Evolutionary conservation across 2,329 filamentous ascomycete genomes (phyloP).

Genomic region (Venturia carpophila): DNA sequence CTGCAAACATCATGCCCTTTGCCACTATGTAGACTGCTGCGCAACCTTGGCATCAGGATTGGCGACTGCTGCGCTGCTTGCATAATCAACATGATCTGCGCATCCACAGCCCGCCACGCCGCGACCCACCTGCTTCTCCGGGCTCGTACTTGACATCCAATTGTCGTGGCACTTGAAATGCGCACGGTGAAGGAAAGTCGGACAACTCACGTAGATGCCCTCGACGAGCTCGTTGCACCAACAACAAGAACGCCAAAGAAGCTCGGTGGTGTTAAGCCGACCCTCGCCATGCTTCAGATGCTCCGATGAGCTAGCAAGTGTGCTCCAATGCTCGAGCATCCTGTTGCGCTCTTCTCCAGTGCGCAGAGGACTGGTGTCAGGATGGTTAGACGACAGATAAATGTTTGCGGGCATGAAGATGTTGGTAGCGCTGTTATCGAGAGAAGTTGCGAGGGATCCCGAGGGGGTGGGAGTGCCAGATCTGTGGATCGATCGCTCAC

Average conservation of each 20-base stretch:
- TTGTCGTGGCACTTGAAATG: slow-evolving; percentile 3
- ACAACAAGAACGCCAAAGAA: background rate
- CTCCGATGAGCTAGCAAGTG: background rate
- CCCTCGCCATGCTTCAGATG: slow-evolving; percentile 4
- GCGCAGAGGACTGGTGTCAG: background rate
- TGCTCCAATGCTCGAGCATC: background rate
- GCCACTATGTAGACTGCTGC: background rate
- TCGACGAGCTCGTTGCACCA: slow-evolving; percentile 13
- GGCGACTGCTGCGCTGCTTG: background rate
- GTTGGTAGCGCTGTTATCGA: background rate
- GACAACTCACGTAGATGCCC: slow-evolving; percentile 13
- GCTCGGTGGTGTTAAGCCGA: background rate
- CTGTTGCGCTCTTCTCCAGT: background rate
- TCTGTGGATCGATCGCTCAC: background rate
- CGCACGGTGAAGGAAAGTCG: background rate
- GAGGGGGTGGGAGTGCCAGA: background rate
- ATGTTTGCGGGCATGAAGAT: background rate
- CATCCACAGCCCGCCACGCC: background rate
- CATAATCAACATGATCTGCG: background rate
- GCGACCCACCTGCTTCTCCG: background rate
- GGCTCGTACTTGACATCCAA: background rate
- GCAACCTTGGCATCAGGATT: background rate
- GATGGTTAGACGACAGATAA: background rate
- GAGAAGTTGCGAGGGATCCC: background rate
- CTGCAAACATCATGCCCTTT: background rate